Base-by-base conservation (phyloP, 2,329 filamentous ascomycete species). In the Monosporascus sp. region DNA sequence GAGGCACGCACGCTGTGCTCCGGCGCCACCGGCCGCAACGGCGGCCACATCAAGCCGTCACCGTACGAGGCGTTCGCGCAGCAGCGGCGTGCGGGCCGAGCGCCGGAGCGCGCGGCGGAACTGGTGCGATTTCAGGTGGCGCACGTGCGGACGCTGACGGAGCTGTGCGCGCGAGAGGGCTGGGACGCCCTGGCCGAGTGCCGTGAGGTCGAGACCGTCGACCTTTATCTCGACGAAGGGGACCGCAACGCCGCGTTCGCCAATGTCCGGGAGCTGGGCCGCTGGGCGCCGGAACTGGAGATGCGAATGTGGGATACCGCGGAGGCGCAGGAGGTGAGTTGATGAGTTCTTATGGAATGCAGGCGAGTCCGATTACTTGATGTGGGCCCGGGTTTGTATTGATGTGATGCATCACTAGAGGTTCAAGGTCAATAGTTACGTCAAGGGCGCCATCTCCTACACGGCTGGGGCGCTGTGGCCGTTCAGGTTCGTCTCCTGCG, bases 1-100 rank as follows among this genome's bases (percentile, higher is more conserved):
- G 79, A 82, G 56, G 78, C 79, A 2, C 68, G 79, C 2, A 64
- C 72, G 43, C 60, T 78, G 7, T 78, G 76, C 57, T 75, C 73
- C 9, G 79, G 79, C 17, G 79, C 78, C 3, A 82, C 79, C 8
- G 79, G 75, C 1, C 71, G 79, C 48, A 81, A 81, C 55, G 78
- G 78, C 20, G 78, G 77, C 0, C 78, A 78, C 61, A 73, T 80
- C 55, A 78, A 80, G 61, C 63, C 68, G 26, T 65, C 67, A 3
- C 73, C 76, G 3, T 72, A 78, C 54, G 70, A 73, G 50, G 64
- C 72, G 44, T 78, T 76, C 49, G 60, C 64, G 2, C 55, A 53
- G 3, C 62, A 75, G 5, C 67, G 67, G 35, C 49, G 48, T 5
- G 60, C 49, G 7, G 9, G 31, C 11, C 49, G 74, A 3, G 70